Evolutionary conservation across 345 rosid species (phyloP), one percentile per base, ranked within the genome.

Genomic region (Odontarrhena argentea): DNA sequence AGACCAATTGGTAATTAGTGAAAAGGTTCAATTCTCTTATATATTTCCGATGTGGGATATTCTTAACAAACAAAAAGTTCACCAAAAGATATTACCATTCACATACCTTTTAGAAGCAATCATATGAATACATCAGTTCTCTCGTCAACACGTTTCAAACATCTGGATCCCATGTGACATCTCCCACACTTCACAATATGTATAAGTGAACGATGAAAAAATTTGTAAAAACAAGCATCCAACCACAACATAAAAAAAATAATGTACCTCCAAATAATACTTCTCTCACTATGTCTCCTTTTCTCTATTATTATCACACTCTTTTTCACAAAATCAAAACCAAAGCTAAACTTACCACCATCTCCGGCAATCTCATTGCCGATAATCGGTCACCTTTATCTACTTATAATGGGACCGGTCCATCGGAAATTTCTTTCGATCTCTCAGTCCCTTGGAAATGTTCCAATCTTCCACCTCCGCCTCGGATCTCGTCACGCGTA

Each of bases 311-410:
- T 1, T 4, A 45, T 46, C 25, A 54, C 8, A 9, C 35, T 35
- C 13, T 13, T 70, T 26, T 43, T 9, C 9, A 25, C 1, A 34
- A 63, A 44, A 44, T 26, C 35, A 13, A 70, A 37, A 14, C 28
- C 53, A 5, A 60, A 63, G 38, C 48, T 10, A 36, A 79, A 81
- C 2, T 66, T 65, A 3, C 86, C 87, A 0, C 87, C 87, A 8
- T 46, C 77, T 51, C 86, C 83, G 0, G 57, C 63, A 11, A 62
- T 52, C 7, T 54, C 22, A 11, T 65, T 81, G 32, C 86, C 87
- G 2, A 10, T 86, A 52, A 34, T 86, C 5, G 87, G 91, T 18
- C 87, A 86, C 53, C 78, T 86, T 36, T 83, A 78, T 73, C 82
- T 74, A 37, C 22, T 18, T 18, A 48, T 80, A 7, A 80, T 67